Evolutionary conservation across 2,329 filamentous ascomycete genomes (phyloP), one percentile per base, ranked within the genome.

Genomic region (Orbilia quercus): DNA sequence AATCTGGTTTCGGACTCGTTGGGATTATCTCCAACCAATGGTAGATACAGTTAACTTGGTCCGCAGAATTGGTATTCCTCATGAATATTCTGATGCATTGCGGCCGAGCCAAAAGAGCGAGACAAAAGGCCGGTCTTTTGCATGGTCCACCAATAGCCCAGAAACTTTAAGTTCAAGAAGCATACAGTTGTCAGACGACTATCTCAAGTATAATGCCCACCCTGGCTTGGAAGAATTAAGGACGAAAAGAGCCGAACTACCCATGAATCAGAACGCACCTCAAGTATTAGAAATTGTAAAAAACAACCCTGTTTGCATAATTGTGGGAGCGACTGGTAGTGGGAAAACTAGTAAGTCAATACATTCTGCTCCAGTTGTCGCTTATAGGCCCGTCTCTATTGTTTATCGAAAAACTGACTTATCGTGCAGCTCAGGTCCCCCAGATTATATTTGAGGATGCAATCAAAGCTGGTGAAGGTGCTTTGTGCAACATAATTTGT

Each of bases 361-460:
- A 45, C 7, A 54, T 44, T n/a, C 12, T 12, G n/a, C 7, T 44
- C 12, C n/a, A 40, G 14, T 42, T 60, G n/a, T n/a, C n/a, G n/a
- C 48, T 22, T 12, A 38, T 25, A 31, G 22, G 22, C 9, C n/a
- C 34, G 31, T 25, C 78, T 53, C 57, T 76, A 57, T 22, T 28
- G 7, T 42, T 42, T 55, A 5, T n/a, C 18, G n/a, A 25, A 2
- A 31, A 44, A 44, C 20, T 51, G 12, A 31, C 45, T 50, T 14
- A 16, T 9, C 1, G 12, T 60, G 78, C 79, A 59, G 84, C 83
- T 4, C 84, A 85, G 77, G 80, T 85, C 7, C 84, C 84, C n/a
- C 84, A 85, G 72, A 83, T 85, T n/a, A 70, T 85, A 23, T 77
- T 85, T 1, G 83, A 85, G n/a, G 77, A 84, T 62, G 81, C 82